A percentile compares a stretch with the other conserved stretches of the same genome.
Evolutionary conservation across 176 grass and related monocot genomes (phyloP).

Genomic region (Stipa capillata): DNA sequence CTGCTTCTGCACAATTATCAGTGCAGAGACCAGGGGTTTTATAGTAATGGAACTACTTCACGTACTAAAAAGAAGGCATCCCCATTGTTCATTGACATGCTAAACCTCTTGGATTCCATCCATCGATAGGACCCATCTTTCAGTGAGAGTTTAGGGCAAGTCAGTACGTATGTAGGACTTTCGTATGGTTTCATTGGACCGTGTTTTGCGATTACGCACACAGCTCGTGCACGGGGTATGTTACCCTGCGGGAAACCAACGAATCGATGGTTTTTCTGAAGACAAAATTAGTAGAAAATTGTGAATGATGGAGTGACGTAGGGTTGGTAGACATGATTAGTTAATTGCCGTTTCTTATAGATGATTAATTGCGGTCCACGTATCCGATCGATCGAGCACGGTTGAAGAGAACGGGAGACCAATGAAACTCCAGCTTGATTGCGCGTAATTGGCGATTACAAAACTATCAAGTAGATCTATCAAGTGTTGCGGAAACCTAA

Average conservation of each 20-base stretch:
- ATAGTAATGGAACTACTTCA: neutral
- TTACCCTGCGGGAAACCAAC: conserved; percentile 12
- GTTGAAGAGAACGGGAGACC: neutral
- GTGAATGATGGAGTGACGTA: neutral
- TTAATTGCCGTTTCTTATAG: neutral
- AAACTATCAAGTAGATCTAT: too few species aligned
- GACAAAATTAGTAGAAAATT: too few species aligned
- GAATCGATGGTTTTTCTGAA: conserved; percentile 4
- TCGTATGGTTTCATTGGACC: neutral
- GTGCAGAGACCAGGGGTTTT: neutral
- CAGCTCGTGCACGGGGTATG: neutral
- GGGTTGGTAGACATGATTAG: neutral
- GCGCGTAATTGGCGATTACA: conserved; percentile 17
- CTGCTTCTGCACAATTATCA: conserved; percentile 27
- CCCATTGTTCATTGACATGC: neutral
- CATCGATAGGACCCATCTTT: neutral
- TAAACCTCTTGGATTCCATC: neutral
- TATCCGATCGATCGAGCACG: conserved; percentile 16
- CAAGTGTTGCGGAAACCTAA: neutral
- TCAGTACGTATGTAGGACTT: neutral
- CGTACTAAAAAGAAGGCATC: neutral
- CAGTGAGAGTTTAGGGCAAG: neutral
- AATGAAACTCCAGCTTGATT: conserved; percentile 19
- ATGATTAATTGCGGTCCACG: conserved; percentile 8
- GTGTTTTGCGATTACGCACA: neutral